phyloP scores from a whole-genome alignment of 306 rosid species.

The Comarum palustre region DNA sequence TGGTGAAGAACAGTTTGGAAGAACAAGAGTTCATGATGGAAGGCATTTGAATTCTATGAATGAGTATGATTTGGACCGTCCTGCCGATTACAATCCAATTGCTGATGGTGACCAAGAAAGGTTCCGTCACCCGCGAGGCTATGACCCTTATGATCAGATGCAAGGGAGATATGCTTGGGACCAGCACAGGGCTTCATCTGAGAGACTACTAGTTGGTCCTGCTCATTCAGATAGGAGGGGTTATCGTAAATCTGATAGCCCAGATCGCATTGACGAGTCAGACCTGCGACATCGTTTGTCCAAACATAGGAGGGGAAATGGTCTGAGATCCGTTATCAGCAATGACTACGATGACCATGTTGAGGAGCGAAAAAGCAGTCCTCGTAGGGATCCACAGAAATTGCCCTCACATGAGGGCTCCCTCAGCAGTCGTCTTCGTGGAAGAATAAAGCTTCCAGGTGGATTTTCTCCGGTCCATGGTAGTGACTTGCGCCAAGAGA shows the following conservation, averaged over 20 bases:
- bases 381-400: slow-evolving; percentile 52
- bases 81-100: slow-evolving; percentile 57
- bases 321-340: slow-evolving; percentile 74
- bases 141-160: slow-evolving; percentile 62
- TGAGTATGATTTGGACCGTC: slow-evolving; percentile 60
- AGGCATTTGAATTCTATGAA: slow-evolving; percentile 60
- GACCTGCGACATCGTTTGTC: slow-evolving; percentile 78
- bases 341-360: slow-evolving; percentile 49
- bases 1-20: slow-evolving; percentile 69
- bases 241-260: slow-evolving; percentile 61
- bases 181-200: slow-evolving; percentile 56
- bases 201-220: slow-evolving; percentile 43
- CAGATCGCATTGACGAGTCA: slow-evolving; percentile 56
- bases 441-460: slow-evolving; percentile 74
- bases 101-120: slow-evolving; percentile 67
- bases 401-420: slow-evolving; percentile 51
- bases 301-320: slow-evolving; percentile 69
- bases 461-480: slow-evolving; percentile 36
- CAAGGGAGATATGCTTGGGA: slow-evolving; percentile 81
- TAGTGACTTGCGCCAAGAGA: slow-evolving; percentile 43
- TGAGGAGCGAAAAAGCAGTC: slow-evolving; percentile 52
- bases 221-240: slow-evolving; percentile 58
- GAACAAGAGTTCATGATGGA: slow-evolving; percentile 64
- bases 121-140: slow-evolving; percentile 46
- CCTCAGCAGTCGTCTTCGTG: slow-evolving; percentile 64